phyloP scores from a whole-genome alignment of 306 rosid genomes.

The Casuarina glauca region DNA sequence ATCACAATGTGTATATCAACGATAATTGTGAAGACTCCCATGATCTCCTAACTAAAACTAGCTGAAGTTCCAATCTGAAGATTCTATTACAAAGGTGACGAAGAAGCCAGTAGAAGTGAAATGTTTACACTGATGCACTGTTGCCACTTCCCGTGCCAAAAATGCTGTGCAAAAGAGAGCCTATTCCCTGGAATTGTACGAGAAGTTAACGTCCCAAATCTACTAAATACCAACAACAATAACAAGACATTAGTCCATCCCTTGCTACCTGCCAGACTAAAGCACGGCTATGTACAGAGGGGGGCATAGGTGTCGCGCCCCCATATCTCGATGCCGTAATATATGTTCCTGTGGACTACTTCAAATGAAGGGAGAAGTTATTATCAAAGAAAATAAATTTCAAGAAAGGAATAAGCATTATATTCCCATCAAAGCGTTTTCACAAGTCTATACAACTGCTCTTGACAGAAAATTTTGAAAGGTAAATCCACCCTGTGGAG shows the following conservation, averaged over 20 bases:
- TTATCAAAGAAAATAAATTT: not conserved
- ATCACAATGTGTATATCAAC: not conserved
- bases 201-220: not conserved
- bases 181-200: constrained; percentile 58
- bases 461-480: too few relatives aligned
- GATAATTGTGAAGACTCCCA: not conserved
- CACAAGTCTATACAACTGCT: not conserved
- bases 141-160: constrained; percentile 69
- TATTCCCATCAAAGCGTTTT: constrained; percentile 1
- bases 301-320: constrained; percentile 18
- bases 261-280: constrained; percentile 79
- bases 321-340: constrained; percentile 81
- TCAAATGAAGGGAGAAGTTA: constrained; percentile 17
- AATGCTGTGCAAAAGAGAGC: constrained; percentile 63
- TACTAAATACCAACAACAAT: not conserved
- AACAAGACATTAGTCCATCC: constrained; percentile 10
- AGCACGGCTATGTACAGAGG: constrained; percentile 78
- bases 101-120: not conserved
- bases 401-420: not conserved
- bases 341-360: constrained; percentile 76
- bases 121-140: constrained; percentile 63
- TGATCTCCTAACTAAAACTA: not conserved
- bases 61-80: constrained; percentile 1
- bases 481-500: too few relatives aligned
- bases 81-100: not conserved